Evolutionary conservation across 148 eudicot species (phyloP).

Genomic region (Drosera capensis): DNA sequence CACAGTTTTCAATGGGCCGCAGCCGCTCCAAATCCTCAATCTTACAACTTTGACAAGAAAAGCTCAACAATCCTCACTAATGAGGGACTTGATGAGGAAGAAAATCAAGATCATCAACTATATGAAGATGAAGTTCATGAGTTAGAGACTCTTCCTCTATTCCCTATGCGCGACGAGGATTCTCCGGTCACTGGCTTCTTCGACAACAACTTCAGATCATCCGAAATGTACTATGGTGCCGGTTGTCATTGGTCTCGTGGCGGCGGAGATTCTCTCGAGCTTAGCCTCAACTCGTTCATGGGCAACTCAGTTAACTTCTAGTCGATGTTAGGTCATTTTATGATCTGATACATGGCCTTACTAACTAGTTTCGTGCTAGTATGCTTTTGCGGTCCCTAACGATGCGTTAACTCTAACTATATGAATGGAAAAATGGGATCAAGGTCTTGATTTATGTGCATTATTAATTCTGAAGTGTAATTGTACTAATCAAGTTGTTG

Average conservation of each 20-base stretch:
- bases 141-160: slow-evolving; percentile 78
- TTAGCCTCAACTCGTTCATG: slow-evolving; percentile 68
- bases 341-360: not conserved
- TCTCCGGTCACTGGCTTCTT: slow-evolving; percentile 14
- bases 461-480: not conserved
- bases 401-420: too few species aligned
- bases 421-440: too few species aligned
- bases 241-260: slow-evolving; percentile 15
- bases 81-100: slow-evolving; percentile 24
- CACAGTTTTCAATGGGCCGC: slow-evolving; percentile 29
- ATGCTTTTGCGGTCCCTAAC: not conserved
- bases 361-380: not conserved
- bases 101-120: too few species aligned
- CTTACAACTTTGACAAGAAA: slow-evolving; percentile 32
- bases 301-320: slow-evolving; percentile 18
- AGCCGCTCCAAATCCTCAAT: slow-evolving; percentile 7
- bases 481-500: too few species aligned
- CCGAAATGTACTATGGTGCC: slow-evolving; percentile 14
- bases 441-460: not conserved
- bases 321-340: slow-evolving; percentile 1
- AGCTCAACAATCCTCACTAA: slow-evolving; percentile 2
- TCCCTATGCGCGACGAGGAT: slow-evolving; percentile 66
- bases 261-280: slow-evolving; percentile 59
- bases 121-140: slow-evolving; percentile 18
- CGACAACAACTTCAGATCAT: slow-evolving; percentile 8